These are phyloP conservation scores for Chlorella sp. DNA, from an alignment of 139 green algal species.

Conservation along the genomic window DNA sequence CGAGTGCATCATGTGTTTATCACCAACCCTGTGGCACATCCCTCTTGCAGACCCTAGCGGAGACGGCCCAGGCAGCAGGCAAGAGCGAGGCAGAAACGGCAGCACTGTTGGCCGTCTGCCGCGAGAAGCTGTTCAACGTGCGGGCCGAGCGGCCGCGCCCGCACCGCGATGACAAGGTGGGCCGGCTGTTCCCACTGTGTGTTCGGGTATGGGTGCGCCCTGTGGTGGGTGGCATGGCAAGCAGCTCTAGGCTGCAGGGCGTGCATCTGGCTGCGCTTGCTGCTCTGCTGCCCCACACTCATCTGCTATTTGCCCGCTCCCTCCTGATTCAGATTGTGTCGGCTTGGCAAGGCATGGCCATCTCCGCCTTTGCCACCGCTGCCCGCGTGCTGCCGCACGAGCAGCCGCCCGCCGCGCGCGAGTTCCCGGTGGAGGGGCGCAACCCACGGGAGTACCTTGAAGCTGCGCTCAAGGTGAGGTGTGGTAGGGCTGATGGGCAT, in stretches of 20 bases:
- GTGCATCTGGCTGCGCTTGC: too few relatives aligned
- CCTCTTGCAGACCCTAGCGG: slow-evolving; percentile 40
- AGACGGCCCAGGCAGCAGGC: slow-evolving; percentile 42
- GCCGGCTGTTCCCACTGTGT: neutral
- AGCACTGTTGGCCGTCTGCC: slow-evolving; percentile 53
- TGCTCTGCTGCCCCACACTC: neutral
- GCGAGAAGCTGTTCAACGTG: slow-evolving; percentile 63
- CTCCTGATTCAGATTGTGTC: slow-evolving; percentile 74
- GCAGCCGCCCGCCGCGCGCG: slow-evolving; percentile 23
- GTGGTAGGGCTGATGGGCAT: too few relatives aligned
- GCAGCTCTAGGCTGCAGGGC: neutral
- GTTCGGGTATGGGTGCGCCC: too few relatives aligned
- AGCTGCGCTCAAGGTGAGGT: slow-evolving; percentile 46
- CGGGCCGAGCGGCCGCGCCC: slow-evolving; percentile 68
- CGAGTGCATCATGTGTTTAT: neutral
- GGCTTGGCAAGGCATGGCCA: slow-evolving; percentile 92
- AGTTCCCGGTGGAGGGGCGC: slow-evolving; percentile 79
- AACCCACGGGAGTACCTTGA: slow-evolving; percentile 64
- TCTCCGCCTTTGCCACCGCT: slow-evolving; percentile 78
- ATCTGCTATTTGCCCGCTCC: neutral
- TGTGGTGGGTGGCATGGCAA: neutral
- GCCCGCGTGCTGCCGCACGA: slow-evolving; percentile 61
- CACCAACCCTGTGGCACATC: neutral
- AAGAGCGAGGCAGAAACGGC: slow-evolving; percentile 45
- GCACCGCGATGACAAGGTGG: slow-evolving; percentile 88